Percentiles rank a stretch among this genome's conserved stretches.
phyloP scores from a whole-genome alignment of 2,329 filamentous ascomycete genomes.

The Diaporthe velutina region DNA sequence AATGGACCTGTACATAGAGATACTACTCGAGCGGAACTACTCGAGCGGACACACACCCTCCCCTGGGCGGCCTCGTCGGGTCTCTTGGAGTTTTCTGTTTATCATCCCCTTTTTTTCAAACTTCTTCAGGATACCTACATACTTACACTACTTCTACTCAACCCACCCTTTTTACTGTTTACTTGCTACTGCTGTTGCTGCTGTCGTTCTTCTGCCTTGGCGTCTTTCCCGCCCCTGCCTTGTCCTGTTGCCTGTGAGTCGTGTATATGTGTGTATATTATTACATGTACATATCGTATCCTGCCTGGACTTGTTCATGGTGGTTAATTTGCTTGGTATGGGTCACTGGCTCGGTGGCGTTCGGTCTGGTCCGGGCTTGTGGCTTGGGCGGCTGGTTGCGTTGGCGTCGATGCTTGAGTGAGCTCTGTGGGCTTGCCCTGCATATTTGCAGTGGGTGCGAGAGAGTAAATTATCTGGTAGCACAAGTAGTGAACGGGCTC shows the following conservation, averaged over 20 bases:
- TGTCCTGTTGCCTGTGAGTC: not conserved
- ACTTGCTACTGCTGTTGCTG: not conserved
- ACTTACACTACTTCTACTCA: conserved; percentile 22
- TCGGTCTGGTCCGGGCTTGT: not conserved
- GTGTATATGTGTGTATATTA: not conserved
- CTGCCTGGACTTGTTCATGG: not conserved
- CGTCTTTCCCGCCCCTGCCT: not conserved
- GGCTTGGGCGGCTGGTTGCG: not conserved
- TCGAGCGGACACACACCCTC: not conserved
- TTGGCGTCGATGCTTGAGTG: not conserved
- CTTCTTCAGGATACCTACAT: conserved; percentile 31
- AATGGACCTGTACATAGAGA: conserved; percentile 18
- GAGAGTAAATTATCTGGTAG: not conserved
- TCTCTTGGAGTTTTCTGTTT: conserved; percentile 3
- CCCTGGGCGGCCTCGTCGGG: not conserved
- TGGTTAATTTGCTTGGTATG: not conserved
- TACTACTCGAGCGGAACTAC: too few relatives aligned
- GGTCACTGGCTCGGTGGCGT: not conserved
- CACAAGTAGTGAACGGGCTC: too few relatives aligned
- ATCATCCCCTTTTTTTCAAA: not conserved
- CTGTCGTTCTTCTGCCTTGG: not conserved
- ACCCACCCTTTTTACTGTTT: not conserved
- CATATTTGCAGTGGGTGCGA: not conserved
- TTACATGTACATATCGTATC: not conserved
- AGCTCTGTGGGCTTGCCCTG: not conserved